Evolutionary conservation across 768 basidiomycete genomes (phyloP), one percentile per base, ranked within the genome.

Genomic region (Kondoa subrosea): DNA sequence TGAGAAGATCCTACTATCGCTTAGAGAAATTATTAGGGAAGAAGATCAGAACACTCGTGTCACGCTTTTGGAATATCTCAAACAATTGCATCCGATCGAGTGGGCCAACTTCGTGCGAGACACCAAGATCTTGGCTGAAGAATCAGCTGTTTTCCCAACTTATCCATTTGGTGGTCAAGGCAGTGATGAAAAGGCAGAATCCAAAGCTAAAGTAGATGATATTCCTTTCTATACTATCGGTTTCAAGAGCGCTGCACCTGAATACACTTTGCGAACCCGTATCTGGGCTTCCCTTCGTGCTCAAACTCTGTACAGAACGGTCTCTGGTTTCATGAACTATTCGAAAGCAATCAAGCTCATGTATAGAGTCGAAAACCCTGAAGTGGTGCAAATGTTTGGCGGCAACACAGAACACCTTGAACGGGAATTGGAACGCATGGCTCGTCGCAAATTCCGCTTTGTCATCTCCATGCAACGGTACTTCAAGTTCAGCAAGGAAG

Each of bases 291-390:
- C 93, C 3, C 84, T 99, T 8, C 89, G 95, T 66, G 95, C 95
- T 21, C 95, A 99, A 80, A 99, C 95, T 1, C 84, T 99, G 25
- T 97, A 99, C 77, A 85, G 95, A 72, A 99, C 95, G 16, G 93
- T 99, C 21, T 96, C 95, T 34, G 95, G 95, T 64, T 96, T 99
- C 89, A 97, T 97, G 95, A 99, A 99, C 80, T 97, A 99, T 77
- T 85, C 89, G 72, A 99, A 99, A 80, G 95, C 95, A 15, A 97
- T 99, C 84, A 99, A 99, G 77, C 80, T 99, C 34, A 83, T 99
- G n/a, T 93, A 97, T 78, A 90, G 93, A 67, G 95, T 99, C 57
- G 95, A 99, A 80, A 97, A 97, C 79, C 95, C 95, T 4, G 95
- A 99, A 78, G 89, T 99, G 61, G 95, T 99, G 21, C 93, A 97